Evolutionary conservation across 768 basidiomycete species (phyloP).

Genomic region (Suillus clintonianus): DNA sequence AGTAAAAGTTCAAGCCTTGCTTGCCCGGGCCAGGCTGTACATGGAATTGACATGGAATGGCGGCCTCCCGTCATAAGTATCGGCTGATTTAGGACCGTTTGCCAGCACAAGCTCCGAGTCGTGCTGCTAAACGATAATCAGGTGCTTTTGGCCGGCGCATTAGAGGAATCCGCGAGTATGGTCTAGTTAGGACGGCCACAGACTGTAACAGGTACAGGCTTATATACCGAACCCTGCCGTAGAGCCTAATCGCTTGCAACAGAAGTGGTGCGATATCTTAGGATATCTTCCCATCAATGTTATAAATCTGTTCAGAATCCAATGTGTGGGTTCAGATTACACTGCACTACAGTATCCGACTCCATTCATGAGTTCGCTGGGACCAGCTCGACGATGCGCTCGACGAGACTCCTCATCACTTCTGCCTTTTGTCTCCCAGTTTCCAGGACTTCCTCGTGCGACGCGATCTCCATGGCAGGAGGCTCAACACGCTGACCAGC

Average conservation of each 20-base stretch:
- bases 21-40: background rate
- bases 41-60: background rate
- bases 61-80: conserved; percentile 4
- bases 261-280: background rate
- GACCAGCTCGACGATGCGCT: conserved; percentile 54
- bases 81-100: conserved; percentile 1
- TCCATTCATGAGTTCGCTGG: conserved; percentile 1
- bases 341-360: background rate
- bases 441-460: conserved; percentile 78
- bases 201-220: background rate
- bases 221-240: background rate
- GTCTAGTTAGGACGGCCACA: background rate
- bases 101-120: background rate
- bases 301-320: background rate
- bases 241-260: background rate
- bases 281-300: background rate
- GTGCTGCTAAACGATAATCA: background rate
- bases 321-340: background rate
- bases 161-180: background rate
- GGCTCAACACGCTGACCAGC: conserved; percentile 53
- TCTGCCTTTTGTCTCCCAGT: conserved; percentile 69
- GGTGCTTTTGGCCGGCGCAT: background rate
- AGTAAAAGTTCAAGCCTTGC: background rate
- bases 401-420: conserved; percentile 71
- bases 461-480: conserved; percentile 51